Percentiles rank a stretch among this genome's conserved stretches.
Evolutionary conservation across 2,329 filamentous ascomycete species (phyloP).

Genomic region (Coniochaeta prunicola): DNA sequence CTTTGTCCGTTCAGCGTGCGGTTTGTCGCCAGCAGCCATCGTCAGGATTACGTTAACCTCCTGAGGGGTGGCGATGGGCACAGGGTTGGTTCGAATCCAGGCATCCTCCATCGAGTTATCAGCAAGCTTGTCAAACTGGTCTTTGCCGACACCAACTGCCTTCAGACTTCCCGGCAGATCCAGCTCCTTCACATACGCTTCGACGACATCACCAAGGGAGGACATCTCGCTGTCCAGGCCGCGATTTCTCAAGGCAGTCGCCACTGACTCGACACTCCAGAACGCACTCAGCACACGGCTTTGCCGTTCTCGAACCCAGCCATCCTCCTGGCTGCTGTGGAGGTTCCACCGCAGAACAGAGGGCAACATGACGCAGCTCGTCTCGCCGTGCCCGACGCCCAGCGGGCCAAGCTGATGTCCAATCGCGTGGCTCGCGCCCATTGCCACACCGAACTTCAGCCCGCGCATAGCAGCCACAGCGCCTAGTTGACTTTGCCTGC

Average conservation of each 20-base stretch:
- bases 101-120: constrained; percentile 40
- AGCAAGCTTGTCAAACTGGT: constrained; percentile 40
- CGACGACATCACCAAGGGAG: constrained; percentile 44
- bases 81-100: constrained; percentile 42
- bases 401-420: constrained; percentile 46
- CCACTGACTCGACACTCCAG: constrained; percentile 26
- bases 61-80: constrained; percentile 35
- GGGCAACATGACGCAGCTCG: constrained; percentile 47
- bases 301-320: constrained; percentile 26
- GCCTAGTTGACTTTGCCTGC: constrained; percentile 24
- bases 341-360: constrained; percentile 50
- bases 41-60: constrained; percentile 46
- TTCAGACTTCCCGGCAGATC: constrained; percentile 46
- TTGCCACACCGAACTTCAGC: constrained; percentile 28
- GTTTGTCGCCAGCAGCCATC: constrained; percentile 14
- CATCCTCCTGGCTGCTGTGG: constrained; percentile 22
- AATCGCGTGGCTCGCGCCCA: constrained; percentile 44
- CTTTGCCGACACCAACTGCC: constrained; percentile 40
- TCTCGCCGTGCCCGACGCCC: constrained; percentile 54
- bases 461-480: constrained; percentile 46
- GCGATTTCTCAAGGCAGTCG: constrained; percentile 11
- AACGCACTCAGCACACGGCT: constrained; percentile 29
- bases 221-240: constrained; percentile 17
- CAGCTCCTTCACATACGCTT: constrained; percentile 40
- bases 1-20: background rate